Evolutionary conservation across 768 basidiomycete genomes (phyloP), one percentile per base, ranked within the genome.

Genomic region (Leccinellum rugosiceps): DNA sequence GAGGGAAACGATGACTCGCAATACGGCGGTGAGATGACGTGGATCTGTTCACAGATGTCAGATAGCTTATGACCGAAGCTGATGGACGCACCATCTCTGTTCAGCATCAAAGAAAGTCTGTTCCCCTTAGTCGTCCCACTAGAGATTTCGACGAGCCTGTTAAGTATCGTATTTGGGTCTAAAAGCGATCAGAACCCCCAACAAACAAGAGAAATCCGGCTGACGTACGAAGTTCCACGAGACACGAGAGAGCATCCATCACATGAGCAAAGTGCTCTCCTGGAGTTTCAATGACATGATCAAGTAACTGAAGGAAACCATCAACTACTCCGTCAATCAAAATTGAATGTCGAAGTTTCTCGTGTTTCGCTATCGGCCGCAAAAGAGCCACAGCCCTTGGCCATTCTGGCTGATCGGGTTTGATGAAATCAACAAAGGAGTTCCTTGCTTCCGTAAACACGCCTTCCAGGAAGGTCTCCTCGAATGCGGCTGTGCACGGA

Each of bases 371-470:
- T 13, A 63, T 28, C 8, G 63, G 63, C 28, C 57, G 59, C 17
- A 63, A 52, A 48, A 63, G 63, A 4, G 63, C 60, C 14, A 62
- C 45, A 23, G 55, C 63, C 56, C 63, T 58, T n/a, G 57, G 53
- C 52, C 63, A 63, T 34, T 60, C 59, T 0, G 59, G 53, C 23
- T 58, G 51, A 32, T 62, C 57, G 11, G 51, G 57, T 17, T 50
- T 56, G 2, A 57, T 54, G 1, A 28, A 47, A 52, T 48, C 30
- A 31, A 43, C 17, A 13, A 56, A 48, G 19, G 58, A 58, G 15
- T 56, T 30, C 23, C 32, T 43, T 7, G 60, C 63, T 7, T 61
- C 54, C 15, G 19, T 7, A 6, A 58, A 56, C 4, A 63, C 52
- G 2, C 56, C 52, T 19, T 56, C 45, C 7, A 45, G 31, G 21